Evolutionary conservation across 2,329 filamentous ascomycete genomes (phyloP).

Genomic region (Chrysosporium keratinophilum): DNA sequence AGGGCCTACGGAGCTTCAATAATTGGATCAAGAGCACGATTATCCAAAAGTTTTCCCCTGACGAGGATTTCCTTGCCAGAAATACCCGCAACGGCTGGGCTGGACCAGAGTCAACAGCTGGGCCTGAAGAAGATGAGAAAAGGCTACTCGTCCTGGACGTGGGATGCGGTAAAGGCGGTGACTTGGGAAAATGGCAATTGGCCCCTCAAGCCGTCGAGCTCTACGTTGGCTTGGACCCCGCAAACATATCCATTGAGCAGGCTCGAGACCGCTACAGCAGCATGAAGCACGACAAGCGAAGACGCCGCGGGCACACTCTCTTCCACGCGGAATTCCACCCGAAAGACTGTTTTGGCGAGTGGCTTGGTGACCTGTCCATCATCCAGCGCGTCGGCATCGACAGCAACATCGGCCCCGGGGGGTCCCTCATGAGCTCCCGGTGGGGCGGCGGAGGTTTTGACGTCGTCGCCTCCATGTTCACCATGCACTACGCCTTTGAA

Average conservation of each 20-base stretch:
- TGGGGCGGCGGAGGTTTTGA: slow-evolving; percentile 75
- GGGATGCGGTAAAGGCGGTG: slow-evolving; percentile 92
- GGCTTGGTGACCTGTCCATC: slow-evolving; percentile 69
- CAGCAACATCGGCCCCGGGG: slow-evolving; percentile 49
- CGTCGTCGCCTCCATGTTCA: slow-evolving; percentile 98
- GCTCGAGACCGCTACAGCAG: slow-evolving; percentile 70
- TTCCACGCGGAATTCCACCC: slow-evolving; percentile 82
- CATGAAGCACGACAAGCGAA: slow-evolving; percentile 50
- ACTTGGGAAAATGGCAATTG: slow-evolving; percentile 90
- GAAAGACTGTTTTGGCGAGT: slow-evolving; percentile 86
- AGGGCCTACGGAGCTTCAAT: slow-evolving; percentile 87
- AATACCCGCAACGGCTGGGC: slow-evolving; percentile 38
- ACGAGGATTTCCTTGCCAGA: slow-evolving; percentile 58
- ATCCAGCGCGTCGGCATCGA: slow-evolving; percentile 83
- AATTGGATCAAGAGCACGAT: slow-evolving; percentile 98
- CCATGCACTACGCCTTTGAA: slow-evolving; percentile 98
- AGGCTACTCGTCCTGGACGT: slow-evolving; percentile 79
- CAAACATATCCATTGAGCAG: slow-evolving; percentile 83
- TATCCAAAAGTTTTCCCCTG: slow-evolving; percentile 89
- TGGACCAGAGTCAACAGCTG: slow-evolving; percentile 25
- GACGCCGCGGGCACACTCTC: slow-evolving; percentile 46
- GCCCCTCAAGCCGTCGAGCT: slow-evolving; percentile 83
- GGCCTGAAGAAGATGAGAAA: slow-evolving; percentile 31
- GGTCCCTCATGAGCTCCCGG: slow-evolving; percentile 48
- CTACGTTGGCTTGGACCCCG: slow-evolving; percentile 89